Evolutionary conservation across 305 asterid genomes (phyloP).

Genomic region (Fraxinus sp.): DNA sequence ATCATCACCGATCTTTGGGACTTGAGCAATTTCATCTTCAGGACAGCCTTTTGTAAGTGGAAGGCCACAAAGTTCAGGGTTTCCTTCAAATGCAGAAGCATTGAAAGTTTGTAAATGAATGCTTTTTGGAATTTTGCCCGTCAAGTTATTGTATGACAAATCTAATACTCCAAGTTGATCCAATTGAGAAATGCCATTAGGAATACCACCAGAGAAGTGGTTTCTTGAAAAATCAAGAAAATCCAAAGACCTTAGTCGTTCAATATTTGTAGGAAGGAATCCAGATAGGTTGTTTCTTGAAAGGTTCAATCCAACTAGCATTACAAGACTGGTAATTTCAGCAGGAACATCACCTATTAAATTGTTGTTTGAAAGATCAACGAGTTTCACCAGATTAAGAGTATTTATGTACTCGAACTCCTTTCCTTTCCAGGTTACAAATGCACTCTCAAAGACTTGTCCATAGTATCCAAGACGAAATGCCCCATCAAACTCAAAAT

Average conservation of each 20-base stretch:
- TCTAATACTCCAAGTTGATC: conserved; percentile 21
- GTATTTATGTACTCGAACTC: neutral
- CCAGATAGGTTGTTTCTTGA: neutral
- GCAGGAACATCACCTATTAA: neutral
- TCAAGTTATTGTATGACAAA: conserved; percentile 30
- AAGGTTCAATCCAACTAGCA: neutral
- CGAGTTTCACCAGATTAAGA: neutral
- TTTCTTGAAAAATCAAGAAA: conserved; percentile 9
- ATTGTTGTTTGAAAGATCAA: neutral
- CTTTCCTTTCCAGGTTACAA: too few relatives aligned
- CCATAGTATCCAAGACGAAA: too few relatives aligned
- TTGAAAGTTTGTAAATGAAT: conserved; percentile 24
- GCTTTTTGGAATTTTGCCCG: conserved; percentile 28
- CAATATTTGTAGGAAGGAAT: neutral
- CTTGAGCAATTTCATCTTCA: conserved; percentile 5
- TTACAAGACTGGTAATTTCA: neutral
- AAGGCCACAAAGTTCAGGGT: conserved; percentile 28
- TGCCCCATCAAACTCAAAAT: too few relatives aligned
- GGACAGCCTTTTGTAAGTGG: conserved; percentile 28
- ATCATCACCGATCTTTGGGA: neutral
- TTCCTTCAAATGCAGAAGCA: conserved; percentile 16
- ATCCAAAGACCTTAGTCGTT: neutral
- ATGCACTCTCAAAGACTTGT: too few relatives aligned
- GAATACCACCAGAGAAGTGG: conserved; percentile 29
- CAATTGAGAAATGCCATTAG: conserved; percentile 12